Base-by-base conservation (phyloP, 2,329 filamentous ascomycete species). In the Diaporthe ilicicola region DNA sequence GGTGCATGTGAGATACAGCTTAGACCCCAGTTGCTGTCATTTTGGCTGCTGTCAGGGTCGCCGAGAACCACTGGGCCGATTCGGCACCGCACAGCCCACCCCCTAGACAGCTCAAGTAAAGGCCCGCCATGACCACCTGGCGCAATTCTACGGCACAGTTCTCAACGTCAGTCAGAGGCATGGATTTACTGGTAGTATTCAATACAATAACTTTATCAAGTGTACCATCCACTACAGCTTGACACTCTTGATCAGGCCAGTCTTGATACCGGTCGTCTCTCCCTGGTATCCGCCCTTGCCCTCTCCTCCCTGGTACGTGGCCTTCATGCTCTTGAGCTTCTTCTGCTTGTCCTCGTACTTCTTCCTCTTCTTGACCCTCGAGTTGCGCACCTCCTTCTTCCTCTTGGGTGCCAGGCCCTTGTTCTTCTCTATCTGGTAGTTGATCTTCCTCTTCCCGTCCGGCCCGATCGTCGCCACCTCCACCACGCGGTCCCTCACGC, bases 291-390 rank as follows among this genome's bases (percentile, higher is more conserved):
- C 93, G 78, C 94, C 93, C 78, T 89, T 90, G 76, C 93, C 91
- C 84, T 97, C 91, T 73, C 94, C 93, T 75, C 94, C 94, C 82
- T 94, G 94, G 85, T 95, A 98, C 17, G 94, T 87, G 10, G 93
- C 89, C 84, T 93, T 94, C 85, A 95, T 93, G 79, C 92, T 95
- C 77, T 90, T 90, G 79, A 98, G 83, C 88, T 98, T 98, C 93
- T 98, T 98, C 89, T 95, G 93, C 88, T 97, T 98, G 82, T 94
- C 92, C 79, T 97, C 94, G 81, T 90, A 99, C 90, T 94, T 94
- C 90, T 94, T 94, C 83, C 94, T 91, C 92, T 98, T 98, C 92
- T 98, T 99, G 75, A 98, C 95, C 81, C 96, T 88, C 44, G 96
- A 95, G 84, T 99, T 99, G 74, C 95, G 88, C 71, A 94, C 92